Base-by-base conservation (phyloP, 1,139 yeast genomes). In the Geotrichum bryndzae region DNA sequence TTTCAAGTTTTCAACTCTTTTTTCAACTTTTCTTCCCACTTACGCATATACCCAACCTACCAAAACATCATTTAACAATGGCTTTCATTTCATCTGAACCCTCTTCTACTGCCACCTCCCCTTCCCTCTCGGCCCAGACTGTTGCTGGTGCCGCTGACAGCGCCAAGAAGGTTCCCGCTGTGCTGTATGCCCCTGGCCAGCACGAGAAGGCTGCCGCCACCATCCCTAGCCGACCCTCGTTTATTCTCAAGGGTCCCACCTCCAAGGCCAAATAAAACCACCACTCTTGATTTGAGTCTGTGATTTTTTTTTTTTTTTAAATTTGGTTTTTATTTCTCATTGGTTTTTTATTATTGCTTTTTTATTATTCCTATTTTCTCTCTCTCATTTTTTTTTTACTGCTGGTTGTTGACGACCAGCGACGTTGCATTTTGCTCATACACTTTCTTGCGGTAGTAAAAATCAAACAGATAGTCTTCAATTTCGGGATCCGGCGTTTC, bases 391-490 rank as follows among this genome's bases (percentile, higher is more conserved):
- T 23, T 15, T 23, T 4, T 35, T 8, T 11, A n/a, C 33, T 15
- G 22, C 13, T 33, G 29, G 25, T 25, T 22, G 46, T 53, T 33
- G 11, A 33, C 46, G 15, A 35, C 29, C 11, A 35, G 56, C n/a
- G 33, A 22, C 25, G 41, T 41, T 18, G 27, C 38, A 25, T 25
- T 50, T 45, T 54, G 59, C n/a, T 38, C 41, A 38, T 56, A 51
- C 23, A 56, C 51, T 18, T 35, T 27, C 15, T 53, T 53, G 38
- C 62, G 51, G 53, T 60, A 60, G 52, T 60, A 60, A 22, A 51
- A 53, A 27, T 60, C 62, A 45, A 52, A 60, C 41, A 60, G 46
- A 46, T 60, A 60, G 33, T 60, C 62, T 29, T 60, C 62, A n/a
- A 60, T 53, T 52, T 60, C 62, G 3, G 59, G 38, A 33, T 60